These are phyloP conservation scores for Xylaria nigripes DNA, from an alignment of 495 filamentous ascomycete species.

Conservation along the genomic window DNA sequence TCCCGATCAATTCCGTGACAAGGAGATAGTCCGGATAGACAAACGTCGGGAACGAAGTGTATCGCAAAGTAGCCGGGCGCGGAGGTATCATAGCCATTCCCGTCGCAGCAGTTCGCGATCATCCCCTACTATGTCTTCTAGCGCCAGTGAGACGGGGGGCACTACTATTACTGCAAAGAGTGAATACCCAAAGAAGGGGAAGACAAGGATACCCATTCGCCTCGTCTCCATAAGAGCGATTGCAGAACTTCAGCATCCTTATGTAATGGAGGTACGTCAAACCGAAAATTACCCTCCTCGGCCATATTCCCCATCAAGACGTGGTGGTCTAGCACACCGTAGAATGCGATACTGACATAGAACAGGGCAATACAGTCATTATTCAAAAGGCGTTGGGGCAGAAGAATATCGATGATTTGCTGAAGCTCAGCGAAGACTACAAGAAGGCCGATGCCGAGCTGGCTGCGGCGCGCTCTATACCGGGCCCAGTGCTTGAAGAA, in stretches of 20 bases:
- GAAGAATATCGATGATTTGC: conserved; percentile 81
- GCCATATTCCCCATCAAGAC: neutral
- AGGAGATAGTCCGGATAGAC: conserved; percentile 37
- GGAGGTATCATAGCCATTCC: conserved; percentile 15
- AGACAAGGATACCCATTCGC: conserved; percentile 72
- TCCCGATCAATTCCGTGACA: conserved; percentile 47
- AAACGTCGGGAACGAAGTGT: conserved; percentile 27
- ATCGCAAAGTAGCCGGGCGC: conserved; percentile 22
- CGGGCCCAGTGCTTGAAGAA: conserved; percentile 33
- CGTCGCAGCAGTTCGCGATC: conserved; percentile 26
- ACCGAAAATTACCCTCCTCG: neutral
- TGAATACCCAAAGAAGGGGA: conserved; percentile 72
- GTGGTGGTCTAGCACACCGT: neutral
- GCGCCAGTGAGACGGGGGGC: conserved; percentile 33
- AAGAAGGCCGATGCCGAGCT: conserved; percentile 43
- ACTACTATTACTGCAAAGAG: conserved; percentile 36
- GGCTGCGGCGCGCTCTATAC: conserved; percentile 27
- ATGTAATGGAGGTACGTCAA: conserved; percentile 65
- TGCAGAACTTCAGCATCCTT: conserved; percentile 78
- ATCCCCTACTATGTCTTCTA: conserved; percentile 42
- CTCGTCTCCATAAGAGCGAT: conserved; percentile 70
- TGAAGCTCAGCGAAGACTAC: conserved; percentile 69
- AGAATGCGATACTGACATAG: conserved; percentile 20
- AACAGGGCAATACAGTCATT: conserved; percentile 67
- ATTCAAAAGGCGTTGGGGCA: conserved; percentile 76